Evolutionary conservation across 106 monocot species (phyloP).

Genomic region (Dendrobium huoshanense): DNA sequence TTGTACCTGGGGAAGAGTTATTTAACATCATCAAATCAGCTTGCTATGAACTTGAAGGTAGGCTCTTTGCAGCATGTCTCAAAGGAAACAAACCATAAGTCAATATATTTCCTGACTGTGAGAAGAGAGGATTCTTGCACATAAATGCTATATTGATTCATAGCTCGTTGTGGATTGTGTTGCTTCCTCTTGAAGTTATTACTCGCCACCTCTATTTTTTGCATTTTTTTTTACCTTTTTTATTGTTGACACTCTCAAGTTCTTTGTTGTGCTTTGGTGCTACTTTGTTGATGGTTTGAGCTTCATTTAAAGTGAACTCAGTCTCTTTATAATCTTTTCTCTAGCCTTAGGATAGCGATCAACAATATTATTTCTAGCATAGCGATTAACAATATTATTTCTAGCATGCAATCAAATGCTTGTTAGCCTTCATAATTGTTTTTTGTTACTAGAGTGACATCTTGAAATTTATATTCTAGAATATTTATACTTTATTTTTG

Average conservation of each 20-base stretch:
- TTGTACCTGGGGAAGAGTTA: slow-evolving; percentile 13
- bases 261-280: not conserved
- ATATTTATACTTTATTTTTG: not conserved
- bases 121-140: not conserved
- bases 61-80: not conserved
- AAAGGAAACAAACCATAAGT: not conserved
- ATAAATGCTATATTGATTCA: slow-evolving; percentile 1
- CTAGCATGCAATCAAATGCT: not conserved
- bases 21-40: slow-evolving; percentile 33
- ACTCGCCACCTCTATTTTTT: not conserved
- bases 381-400: not conserved
- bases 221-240: not conserved
- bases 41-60: slow-evolving; percentile 35
- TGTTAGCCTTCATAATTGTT: not conserved
- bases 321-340: not conserved
- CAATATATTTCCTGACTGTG: not conserved
- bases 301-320: not conserved
- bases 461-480: not conserved
- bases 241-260: not conserved
- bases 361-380: not conserved
- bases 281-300: not conserved
- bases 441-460: not conserved
- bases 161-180: not conserved
- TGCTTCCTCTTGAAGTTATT: not conserved
- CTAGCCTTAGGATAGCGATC: not conserved